Conservation (phyloP, 2,329 filamentous ascomycete species). For the Exutisphaerella laricina region DNA sequence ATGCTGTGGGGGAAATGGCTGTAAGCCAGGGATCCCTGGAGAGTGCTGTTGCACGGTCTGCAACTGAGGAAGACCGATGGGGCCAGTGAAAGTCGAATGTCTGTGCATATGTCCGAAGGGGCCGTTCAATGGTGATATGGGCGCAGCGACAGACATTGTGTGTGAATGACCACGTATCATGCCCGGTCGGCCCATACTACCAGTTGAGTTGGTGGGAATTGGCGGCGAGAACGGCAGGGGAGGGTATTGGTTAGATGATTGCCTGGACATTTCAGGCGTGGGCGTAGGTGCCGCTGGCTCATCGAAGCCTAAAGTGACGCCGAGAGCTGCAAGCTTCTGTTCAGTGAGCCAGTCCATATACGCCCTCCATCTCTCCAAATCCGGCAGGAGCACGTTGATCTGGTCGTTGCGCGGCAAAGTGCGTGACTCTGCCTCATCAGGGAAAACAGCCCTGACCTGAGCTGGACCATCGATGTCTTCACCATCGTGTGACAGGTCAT, state of each 20-base stretch:
- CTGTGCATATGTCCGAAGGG: slow-evolving; percentile 58
- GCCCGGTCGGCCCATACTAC: slow-evolving; percentile 46
- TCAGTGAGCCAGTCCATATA: slow-evolving; percentile 82
- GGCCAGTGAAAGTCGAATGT: slow-evolving; percentile 64
- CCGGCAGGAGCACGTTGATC: slow-evolving; percentile 59
- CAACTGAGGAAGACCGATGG: slow-evolving; percentile 61
- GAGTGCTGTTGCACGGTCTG: slow-evolving; percentile 42
- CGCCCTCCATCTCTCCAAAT: slow-evolving; percentile 66
- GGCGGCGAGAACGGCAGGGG: slow-evolving; percentile 78
- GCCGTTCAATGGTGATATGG: slow-evolving; percentile 59
- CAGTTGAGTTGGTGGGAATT: slow-evolving; percentile 69
- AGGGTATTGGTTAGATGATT: slow-evolving; percentile 65
- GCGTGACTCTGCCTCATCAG: slow-evolving; percentile 44
- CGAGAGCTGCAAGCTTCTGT: slow-evolving; percentile 85
- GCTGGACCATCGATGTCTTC: slow-evolving; percentile 20
- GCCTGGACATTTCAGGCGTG: slow-evolving; percentile 57
- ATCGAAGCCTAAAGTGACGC: slow-evolving; percentile 74
- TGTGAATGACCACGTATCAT: slow-evolving; percentile 39
- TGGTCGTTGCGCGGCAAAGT: slow-evolving; percentile 42
- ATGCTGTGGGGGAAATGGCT: slow-evolving; percentile 34
- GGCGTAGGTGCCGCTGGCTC: slow-evolving; percentile 49
- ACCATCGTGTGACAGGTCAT: slow-evolving; percentile 53
- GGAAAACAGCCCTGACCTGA: slow-evolving; percentile 66
- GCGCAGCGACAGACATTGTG: slow-evolving; percentile 63
- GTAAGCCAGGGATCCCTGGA: slow-evolving; percentile 44